Evolutionary conservation across 257 asterid genomes (phyloP).

Genomic region (Jasminum sambac): DNA sequence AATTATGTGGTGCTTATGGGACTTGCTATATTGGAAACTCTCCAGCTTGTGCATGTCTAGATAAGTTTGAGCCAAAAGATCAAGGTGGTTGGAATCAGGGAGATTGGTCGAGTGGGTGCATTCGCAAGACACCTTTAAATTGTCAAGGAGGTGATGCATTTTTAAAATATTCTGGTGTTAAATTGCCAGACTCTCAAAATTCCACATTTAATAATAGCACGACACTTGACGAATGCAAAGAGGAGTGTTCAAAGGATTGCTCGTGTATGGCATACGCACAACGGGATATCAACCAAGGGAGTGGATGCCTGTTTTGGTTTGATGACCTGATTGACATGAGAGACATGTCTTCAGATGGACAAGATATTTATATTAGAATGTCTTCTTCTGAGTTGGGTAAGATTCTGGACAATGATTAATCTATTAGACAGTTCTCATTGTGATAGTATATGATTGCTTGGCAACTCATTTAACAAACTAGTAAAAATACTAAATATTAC

Average conservation of each 20-base stretch:
- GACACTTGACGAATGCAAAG: slow-evolving; percentile 37
- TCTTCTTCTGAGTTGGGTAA: slow-evolving; percentile 35
- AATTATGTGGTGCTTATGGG: slow-evolving; percentile 42
- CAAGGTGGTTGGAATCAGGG: slow-evolving; percentile 8
- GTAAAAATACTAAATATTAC: background rate
- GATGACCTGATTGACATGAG: slow-evolving; percentile 45
- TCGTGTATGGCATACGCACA: slow-evolving; percentile 43
- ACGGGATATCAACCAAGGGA: slow-evolving; percentile 26
- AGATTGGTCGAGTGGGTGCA: slow-evolving; percentile 34
- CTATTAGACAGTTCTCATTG: background rate
- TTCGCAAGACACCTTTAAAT: slow-evolving; percentile 24
- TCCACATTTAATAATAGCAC: slow-evolving; percentile 27
- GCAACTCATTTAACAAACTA: background rate
- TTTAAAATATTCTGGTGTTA: slow-evolving; percentile 25
- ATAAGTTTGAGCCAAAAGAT: slow-evolving; percentile 32
- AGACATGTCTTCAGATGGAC: slow-evolving; percentile 16
- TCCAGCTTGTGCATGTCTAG: slow-evolving; percentile 39
- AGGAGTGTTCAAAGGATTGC: slow-evolving; percentile 39
- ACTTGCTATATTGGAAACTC: slow-evolving; percentile 28
- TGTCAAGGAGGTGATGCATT: slow-evolving; percentile 31
- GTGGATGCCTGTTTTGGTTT: slow-evolving; percentile 48
- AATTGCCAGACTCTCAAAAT: slow-evolving; percentile 35
- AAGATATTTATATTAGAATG: slow-evolving; percentile 35
- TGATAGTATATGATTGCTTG: too few relatives aligned
- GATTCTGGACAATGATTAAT: background rate